Base-by-base conservation (phyloP, 2,329 filamentous ascomycete species). In the Fusarium tricinctum region DNA sequence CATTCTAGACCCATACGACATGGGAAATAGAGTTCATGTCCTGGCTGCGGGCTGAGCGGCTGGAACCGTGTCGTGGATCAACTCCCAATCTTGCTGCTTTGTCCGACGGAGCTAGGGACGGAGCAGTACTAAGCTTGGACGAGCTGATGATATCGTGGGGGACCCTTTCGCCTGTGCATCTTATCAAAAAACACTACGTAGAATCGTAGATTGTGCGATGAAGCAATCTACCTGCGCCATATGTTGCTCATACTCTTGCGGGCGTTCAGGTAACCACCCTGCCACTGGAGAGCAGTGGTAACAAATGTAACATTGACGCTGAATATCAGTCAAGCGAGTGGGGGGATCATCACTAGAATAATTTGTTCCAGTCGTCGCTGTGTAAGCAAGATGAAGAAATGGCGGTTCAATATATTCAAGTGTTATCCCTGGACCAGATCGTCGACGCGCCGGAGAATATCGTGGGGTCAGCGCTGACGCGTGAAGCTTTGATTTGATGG, bases 131-230 rank as follows among this genome's bases (percentile, higher is more conserved):
- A 67, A 63, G 55, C 63, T 58, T 42, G 53, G 45, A 49, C 53
- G 58, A 68, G 60, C 63, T 70, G 68, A 69, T 61, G 57, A 35
- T 45, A 60, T 60, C 58, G 70, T 71, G 71, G 71, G 69, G 71
- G 70, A 47, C 35, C n/a, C 42, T 48, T 63, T 71, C 62, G 60
- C 61, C 57, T 62, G 56, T 58, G 58, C 62, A 70, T 55, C 71
- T 63, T 70, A 70, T 17, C 42, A 58, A 70, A 59, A 50, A 32
- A 47, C 38, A 43, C 15, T 19, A 52, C 38, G 28, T 39, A 46
- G 46, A 46, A 52, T 45, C 28, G 38, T 39, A 46, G 46, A 46
- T 57, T 45, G 42, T 59, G 33, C 23, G 53, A 63, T 48, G 45
- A 47, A 58, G 58, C 10, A 56, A 46, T 53, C 62, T 54, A 46